A percentile compares a stretch with the other conserved stretches of the same genome.
These are phyloP conservation scores for Protomyces macrosporus DNA, from an alignment of 1,139 yeast genomes.

Conservation along the genomic window DNA sequence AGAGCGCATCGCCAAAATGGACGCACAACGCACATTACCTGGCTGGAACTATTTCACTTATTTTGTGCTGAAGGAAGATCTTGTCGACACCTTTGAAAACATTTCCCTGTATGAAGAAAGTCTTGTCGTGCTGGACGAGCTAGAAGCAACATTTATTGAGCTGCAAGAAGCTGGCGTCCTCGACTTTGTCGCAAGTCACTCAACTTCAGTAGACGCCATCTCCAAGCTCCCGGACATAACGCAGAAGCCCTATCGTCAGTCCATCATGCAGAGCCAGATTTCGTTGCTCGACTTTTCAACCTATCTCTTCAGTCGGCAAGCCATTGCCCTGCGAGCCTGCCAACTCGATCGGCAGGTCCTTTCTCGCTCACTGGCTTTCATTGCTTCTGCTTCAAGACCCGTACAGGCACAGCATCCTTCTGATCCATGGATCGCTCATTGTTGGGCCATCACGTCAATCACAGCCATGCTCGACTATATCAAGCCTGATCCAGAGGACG, in stretches of 20 bases:
- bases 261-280: constrained; percentile 41
- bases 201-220: not conserved
- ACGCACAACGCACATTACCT: constrained; percentile 38
- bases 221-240: constrained; percentile 8
- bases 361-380: constrained; percentile 31
- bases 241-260: constrained; percentile 34
- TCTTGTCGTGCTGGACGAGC: constrained; percentile 46
- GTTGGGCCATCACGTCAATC: not conserved
- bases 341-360: constrained; percentile 34
- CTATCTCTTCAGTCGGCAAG: constrained; percentile 44
- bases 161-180: constrained; percentile 19
- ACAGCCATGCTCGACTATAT: not conserved
- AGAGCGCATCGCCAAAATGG: constrained; percentile 40
- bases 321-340: constrained; percentile 36
- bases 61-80: constrained; percentile 46
- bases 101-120: constrained; percentile 58
- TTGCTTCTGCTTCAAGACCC: constrained; percentile 29
- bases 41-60: constrained; percentile 47
- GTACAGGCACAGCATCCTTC: not conserved
- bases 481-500: not conserved
- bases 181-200: not conserved
- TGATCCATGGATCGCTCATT: not conserved
- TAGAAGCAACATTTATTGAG: constrained; percentile 36
- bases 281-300: constrained; percentile 43
- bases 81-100: constrained; percentile 47